A percentile compares a stretch with the other conserved stretches of the same genome.
Evolutionary conservation across 495 filamentous ascomycete genomes (phyloP).

Genomic region (Lophiotrema nucula): DNA sequence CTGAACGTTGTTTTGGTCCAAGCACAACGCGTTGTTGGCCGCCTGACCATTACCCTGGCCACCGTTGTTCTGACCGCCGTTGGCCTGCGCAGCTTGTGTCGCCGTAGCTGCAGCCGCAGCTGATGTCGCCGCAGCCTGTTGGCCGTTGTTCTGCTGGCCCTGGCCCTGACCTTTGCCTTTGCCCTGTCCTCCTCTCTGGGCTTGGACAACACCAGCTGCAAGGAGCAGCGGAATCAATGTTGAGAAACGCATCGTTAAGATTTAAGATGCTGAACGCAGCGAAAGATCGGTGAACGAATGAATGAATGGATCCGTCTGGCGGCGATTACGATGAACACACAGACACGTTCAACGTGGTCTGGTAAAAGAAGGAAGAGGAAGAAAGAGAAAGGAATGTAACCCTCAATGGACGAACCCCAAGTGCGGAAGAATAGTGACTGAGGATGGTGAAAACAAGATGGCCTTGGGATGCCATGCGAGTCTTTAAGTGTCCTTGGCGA

Average conservation of each 20-base stretch:
- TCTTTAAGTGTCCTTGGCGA: conserved; percentile 33
- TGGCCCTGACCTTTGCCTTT: conserved; percentile 2
- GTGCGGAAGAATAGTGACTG: conserved; percentile 24
- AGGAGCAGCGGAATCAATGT: conserved; percentile 27
- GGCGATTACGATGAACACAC: conserved; percentile 30
- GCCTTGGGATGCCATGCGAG: conserved; percentile 23
- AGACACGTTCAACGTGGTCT: conserved; percentile 39
- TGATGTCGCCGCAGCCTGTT: not conserved
- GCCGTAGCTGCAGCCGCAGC: not conserved
- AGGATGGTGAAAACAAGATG: conserved; percentile 28
- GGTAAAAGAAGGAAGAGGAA: conserved; percentile 30
- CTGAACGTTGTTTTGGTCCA: conserved; percentile 11
- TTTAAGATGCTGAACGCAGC: not conserved
- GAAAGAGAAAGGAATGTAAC: conserved; percentile 37
- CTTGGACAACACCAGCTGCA: conserved; percentile 29
- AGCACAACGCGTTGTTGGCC: no score
- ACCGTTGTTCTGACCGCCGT: conserved; percentile 37
- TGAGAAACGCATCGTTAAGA: conserved; percentile 29
- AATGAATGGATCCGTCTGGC: conserved; percentile 36
- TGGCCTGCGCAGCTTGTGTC: not conserved
- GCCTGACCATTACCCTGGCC: conserved; percentile 18
- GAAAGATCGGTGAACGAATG: not conserved
- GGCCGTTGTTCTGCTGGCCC: conserved; percentile 1
- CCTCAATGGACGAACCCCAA: conserved; percentile 24
- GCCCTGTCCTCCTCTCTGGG: conserved; percentile 14